These are phyloP conservation scores for Candida patagonica DNA, from an alignment of 805 yeast genomes.

Conservation along the genomic window DNA sequence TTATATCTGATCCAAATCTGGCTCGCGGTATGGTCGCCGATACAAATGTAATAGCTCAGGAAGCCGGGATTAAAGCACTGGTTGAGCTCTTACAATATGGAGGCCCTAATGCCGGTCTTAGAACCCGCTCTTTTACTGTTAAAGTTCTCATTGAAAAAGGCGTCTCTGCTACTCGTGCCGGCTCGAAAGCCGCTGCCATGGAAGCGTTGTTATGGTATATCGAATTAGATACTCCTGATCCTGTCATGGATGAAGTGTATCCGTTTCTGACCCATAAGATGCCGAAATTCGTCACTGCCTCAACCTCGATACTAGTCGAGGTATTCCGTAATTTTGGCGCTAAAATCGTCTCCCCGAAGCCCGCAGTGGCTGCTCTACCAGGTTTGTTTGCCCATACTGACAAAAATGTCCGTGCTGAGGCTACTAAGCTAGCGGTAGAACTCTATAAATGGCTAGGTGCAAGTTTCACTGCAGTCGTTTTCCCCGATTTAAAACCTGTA, in stretches of 20 bases:
- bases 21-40: conserved; percentile 59
- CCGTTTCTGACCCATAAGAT: conserved; percentile 53
- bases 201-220: conserved; percentile 55
- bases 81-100: conserved; percentile 48
- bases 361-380: conserved; percentile 48
- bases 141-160: conserved; percentile 68
- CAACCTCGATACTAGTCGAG: conserved; percentile 45
- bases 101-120: conserved; percentile 35
- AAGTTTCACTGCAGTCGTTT: conserved; percentile 46
- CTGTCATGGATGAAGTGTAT: conserved; percentile 54
- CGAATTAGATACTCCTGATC: conserved; percentile 58
- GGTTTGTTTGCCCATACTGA: conserved; percentile 80
- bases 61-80: conserved; percentile 57
- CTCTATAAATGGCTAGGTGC: conserved; percentile 68
- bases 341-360: conserved; percentile 45
- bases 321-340: conserved; percentile 59
- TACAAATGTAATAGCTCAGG: conserved; percentile 86
- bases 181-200: conserved; percentile 56
- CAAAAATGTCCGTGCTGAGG: conserved; percentile 71
- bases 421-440: conserved; percentile 58
- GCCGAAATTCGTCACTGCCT: conserved; percentile 73
- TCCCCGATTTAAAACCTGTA: conserved; percentile 75
- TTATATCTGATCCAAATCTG: conserved; percentile 43
- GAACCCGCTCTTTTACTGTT: conserved; percentile 19
- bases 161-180: conserved; percentile 60